These are phyloP conservation scores for Raddia distichophylla DNA, from an alignment of 176 grass and related monocot genomes.

Conservation along the genomic window DNA sequence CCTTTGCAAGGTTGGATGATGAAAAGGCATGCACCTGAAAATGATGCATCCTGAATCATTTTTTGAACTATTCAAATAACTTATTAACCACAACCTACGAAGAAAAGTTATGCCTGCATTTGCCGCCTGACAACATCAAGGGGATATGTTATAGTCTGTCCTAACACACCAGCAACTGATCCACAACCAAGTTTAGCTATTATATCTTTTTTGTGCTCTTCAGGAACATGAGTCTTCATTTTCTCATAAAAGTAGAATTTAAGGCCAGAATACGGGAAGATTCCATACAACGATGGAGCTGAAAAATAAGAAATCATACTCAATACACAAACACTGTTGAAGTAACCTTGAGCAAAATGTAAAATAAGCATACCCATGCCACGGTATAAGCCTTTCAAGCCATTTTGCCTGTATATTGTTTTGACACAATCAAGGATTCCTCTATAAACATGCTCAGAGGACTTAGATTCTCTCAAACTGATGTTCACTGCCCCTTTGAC, in stretches of 20 bases:
- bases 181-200: conserved; percentile 84
- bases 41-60: conserved; percentile 23
- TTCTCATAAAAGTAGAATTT: conserved; percentile 99
- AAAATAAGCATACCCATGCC: conserved; percentile 70
- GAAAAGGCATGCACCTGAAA: conserved; percentile 74
- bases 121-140: conserved; percentile 96
- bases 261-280: conserved; percentile 94
- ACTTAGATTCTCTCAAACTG: conserved; percentile 52
- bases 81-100: background rate
- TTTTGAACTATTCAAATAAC: conserved; percentile 22
- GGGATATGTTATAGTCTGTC: conserved; percentile 95
- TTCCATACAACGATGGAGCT: conserved; percentile 96
- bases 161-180: conserved; percentile 90
- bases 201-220: conserved; percentile 81
- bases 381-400: conserved; percentile 83
- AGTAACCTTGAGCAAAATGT: conserved; percentile 4
- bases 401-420: conserved; percentile 82
- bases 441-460: conserved; percentile 70
- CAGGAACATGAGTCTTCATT: conserved; percentile 86
- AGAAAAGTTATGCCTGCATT: conserved; percentile 76
- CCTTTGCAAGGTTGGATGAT: conserved; percentile 41
- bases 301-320: conserved; percentile 34
- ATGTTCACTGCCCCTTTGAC: conserved; percentile 60
- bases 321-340: conserved; percentile 19
- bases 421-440: conserved; percentile 85